Conservation (phyloP, 1,139 yeast species). For the Taphrina deformans region DNA sequence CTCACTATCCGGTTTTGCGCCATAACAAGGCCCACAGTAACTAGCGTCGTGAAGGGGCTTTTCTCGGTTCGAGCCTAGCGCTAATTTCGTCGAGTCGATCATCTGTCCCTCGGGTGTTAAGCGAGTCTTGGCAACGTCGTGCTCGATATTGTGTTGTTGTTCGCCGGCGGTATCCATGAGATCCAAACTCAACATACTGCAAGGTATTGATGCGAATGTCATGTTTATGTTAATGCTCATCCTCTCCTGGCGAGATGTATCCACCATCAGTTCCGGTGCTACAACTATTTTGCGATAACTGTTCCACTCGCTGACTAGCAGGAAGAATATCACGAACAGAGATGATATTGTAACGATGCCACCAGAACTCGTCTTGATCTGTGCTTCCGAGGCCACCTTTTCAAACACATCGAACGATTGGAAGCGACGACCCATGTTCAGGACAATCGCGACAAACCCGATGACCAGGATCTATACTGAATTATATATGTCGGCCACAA, state of each 20-base stretch:
- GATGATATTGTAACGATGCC: conserved; percentile 82
- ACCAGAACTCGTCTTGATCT: conserved; percentile 82
- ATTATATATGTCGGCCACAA: no score
- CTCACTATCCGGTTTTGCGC: conserved; percentile 54
- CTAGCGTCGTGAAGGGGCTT: conserved; percentile 43
- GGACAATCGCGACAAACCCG: no score
- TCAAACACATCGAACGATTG: conserved; percentile 77
- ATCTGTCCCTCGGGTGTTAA: conserved; percentile 53
- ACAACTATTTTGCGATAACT: conserved; percentile 68
- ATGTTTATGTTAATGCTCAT: conserved; percentile 78
- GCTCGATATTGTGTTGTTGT: conserved; percentile 66
- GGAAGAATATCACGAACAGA: conserved; percentile 58
- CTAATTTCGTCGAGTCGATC: conserved; percentile 43
- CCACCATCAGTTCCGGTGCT: conserved; percentile 84
- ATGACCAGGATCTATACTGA: no score
- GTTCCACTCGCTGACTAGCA: conserved; percentile 71
- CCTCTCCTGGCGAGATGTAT: conserved; percentile 68
- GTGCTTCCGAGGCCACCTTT: conserved; percentile 91
- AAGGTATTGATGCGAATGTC: conserved; percentile 79
- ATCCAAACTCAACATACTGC: conserved; percentile 57
- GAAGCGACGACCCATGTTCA: conserved; percentile 33
- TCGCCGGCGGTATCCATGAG: conserved; percentile 87
- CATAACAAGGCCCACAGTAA: conserved; percentile 89
- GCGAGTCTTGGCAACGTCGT: conserved; percentile 72
- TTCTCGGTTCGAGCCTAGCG: conserved; percentile 40